Base-by-base conservation (phyloP, 2,329 filamentous ascomycete species). In the Neophaeococcomyces mojaviensis region DNA sequence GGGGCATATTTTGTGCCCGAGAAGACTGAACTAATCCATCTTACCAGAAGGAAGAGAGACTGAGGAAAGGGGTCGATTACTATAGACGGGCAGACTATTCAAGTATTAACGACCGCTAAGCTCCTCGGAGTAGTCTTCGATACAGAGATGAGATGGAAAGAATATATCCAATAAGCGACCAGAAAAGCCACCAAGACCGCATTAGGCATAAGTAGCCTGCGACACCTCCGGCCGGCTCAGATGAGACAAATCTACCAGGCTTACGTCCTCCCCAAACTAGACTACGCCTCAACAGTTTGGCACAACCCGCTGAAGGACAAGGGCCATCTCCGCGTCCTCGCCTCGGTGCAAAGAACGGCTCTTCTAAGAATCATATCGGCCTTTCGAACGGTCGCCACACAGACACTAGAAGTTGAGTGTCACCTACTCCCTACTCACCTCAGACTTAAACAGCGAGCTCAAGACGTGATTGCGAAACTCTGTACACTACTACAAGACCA, bases 21-120 rank as follows among this genome's bases (percentile, higher is more conserved):
- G 26, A 62, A 64, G 45, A 61, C 55, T 3, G 53, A 59, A 19
- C 49, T 62, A 0, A 62, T 63, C 22, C 54, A 64, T 38, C 33
- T 64, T 5, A 63, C 56, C 2, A 51, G 56, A 41, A 52, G 39
- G 4, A 58, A 42, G 39, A 46, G 35, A 2, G 42, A 54, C 30
- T 51, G 55, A 5, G 7, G 19, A 3, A 41, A 50, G 43, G 53
- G 53, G 2, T 26, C 51, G 8, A 39, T 58, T 3, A 39, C 35
- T 24, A 39, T 59, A 3, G 49, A 58, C 13, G 37, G 54, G 1
- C 47, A 49, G 30, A 34, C 28, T 2, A 47, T 58, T 15, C 44
- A 54, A 38, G 34, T 28, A 18, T 9, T 18, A 9, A 13, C 33
- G 6, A n/a, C 5, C n/a, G 55, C 49, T 3, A 61, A 61, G 39